Evolutionary conservation across 768 basidiomycete genomes (phyloP).

Genomic region (Lactarius vividus): DNA sequence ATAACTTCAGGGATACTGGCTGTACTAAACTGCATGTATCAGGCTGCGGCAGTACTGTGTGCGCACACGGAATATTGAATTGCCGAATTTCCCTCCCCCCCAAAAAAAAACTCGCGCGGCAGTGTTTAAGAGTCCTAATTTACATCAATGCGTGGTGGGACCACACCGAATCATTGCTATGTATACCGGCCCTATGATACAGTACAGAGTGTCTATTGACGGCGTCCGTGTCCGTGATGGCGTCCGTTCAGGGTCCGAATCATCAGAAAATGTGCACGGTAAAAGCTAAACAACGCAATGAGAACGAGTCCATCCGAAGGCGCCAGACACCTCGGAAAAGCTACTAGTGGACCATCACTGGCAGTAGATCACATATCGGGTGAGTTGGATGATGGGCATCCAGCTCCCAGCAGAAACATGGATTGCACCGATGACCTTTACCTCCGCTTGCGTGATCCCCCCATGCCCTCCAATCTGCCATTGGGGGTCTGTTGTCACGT

Average conservation of each 20-base stretch:
- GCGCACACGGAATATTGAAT: neutral
- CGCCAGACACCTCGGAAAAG: neutral
- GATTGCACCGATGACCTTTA: slow-evolving; percentile 15
- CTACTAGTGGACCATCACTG: neutral
- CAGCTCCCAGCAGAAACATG: slow-evolving; percentile 18
- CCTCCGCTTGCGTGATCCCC: slow-evolving; percentile 4
- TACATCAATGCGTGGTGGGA: neutral
- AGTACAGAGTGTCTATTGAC: neutral
- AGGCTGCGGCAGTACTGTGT: neutral
- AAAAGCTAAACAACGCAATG: neutral
- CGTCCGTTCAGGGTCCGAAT: neutral
- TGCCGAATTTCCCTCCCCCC: neutral
- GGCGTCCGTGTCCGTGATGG: slow-evolving; percentile 1
- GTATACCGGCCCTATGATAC: neutral
- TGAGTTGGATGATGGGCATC: slow-evolving; percentile 21
- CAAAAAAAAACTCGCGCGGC: neutral
- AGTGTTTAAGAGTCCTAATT: neutral
- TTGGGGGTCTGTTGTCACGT: neutral
- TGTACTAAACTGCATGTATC: no score
- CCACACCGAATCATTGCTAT: neutral
- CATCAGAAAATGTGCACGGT: neutral
- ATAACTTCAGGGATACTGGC: neutral
- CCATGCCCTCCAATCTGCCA: slow-evolving; percentile 5
- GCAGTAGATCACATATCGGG: slow-evolving; percentile 4
- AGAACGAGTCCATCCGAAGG: neutral